These are phyloP conservation scores for Trametes polyzona DNA, from an alignment of 1,284 basidiomycete genomes.

Conservation along the genomic window DNA sequence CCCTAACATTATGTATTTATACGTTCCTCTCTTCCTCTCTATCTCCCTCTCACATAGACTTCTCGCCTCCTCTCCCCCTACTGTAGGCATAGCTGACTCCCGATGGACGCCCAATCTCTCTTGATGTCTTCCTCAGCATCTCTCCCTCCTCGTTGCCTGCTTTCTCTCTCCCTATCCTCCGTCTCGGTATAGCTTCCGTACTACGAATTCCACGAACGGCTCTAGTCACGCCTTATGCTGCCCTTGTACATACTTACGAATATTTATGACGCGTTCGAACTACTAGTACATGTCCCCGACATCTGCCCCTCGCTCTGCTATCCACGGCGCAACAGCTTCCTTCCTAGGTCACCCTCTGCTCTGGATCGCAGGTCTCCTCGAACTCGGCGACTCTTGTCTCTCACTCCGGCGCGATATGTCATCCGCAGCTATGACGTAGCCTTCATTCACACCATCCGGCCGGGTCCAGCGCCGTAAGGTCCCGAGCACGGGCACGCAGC, in stretches of 20 bases:
- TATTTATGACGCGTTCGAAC: not conserved
- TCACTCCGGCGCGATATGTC: not conserved
- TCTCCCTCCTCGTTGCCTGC: constrained; percentile 10
- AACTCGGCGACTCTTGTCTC: too few species aligned
- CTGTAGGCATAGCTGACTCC: constrained; percentile 18
- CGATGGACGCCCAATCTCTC: constrained; percentile 4
- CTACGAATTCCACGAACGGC: not conserved
- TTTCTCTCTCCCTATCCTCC: constrained; percentile 11
- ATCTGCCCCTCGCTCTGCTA: too few species aligned
- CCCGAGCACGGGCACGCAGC: too few species aligned
- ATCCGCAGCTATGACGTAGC: constrained; percentile 12
- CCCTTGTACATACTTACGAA: not conserved
- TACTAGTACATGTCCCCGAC: not conserved
- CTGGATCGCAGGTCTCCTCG: too few species aligned
- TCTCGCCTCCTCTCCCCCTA: constrained; percentile 11
- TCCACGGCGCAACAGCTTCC: too few species aligned
- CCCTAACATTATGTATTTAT: constrained; percentile 29
- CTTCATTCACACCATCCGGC: too few species aligned
- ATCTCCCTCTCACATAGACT: constrained; percentile 15
- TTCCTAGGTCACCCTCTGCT: too few species aligned
- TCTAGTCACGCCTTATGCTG: not conserved
- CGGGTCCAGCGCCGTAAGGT: too few species aligned
- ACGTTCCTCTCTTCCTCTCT: not conserved
- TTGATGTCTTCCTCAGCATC: not conserved
- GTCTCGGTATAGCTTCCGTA: not conserved